phyloP scores from a whole-genome alignment of 1,284 basidiomycete species.

The Moniliophthora roreri region DNA sequence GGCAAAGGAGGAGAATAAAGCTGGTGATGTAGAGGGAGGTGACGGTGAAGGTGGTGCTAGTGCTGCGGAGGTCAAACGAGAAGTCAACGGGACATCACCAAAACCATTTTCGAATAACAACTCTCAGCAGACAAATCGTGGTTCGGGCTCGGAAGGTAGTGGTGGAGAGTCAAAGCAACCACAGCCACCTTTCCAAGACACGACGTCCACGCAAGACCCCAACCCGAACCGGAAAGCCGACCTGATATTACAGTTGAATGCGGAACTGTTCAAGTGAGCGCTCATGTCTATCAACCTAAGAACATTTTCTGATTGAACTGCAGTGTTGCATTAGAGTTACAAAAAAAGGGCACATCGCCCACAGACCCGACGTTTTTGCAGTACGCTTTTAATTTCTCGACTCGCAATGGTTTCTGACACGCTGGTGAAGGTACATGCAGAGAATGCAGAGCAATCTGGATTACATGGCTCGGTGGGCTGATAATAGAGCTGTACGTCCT shows the following conservation, averaged over 20 bases:
- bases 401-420: background rate
- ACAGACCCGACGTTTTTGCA: constrained; percentile 54
- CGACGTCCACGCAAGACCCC: constrained; percentile 8
- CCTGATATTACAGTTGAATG: constrained; percentile 62
- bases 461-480: constrained; percentile 65
- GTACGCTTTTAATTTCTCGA: constrained; percentile 38
- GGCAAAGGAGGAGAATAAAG: constrained; percentile 22
- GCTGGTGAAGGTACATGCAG: constrained; percentile 45
- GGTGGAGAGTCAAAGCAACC: background rate
- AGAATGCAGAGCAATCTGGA: constrained; percentile 66
- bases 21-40: background rate
- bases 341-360: constrained; percentile 46
- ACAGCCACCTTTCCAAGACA: constrained; percentile 13
- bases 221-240: constrained; percentile 49
- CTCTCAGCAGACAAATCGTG: background rate
- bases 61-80: constrained; percentile 4
- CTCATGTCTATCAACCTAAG: background rate
- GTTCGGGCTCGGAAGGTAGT: background rate
- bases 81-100: constrained; percentile 2
- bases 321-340: constrained; percentile 59
- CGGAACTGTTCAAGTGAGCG: constrained; percentile 62
- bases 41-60: too few relatives aligned
- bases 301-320: constrained; percentile 14
- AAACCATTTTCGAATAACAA: constrained; percentile 2
- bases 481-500: constrained; percentile 42